Evolutionary conservation across 208 protist genomes (phyloP).

Genomic region (Trypanosoma caninum): DNA sequence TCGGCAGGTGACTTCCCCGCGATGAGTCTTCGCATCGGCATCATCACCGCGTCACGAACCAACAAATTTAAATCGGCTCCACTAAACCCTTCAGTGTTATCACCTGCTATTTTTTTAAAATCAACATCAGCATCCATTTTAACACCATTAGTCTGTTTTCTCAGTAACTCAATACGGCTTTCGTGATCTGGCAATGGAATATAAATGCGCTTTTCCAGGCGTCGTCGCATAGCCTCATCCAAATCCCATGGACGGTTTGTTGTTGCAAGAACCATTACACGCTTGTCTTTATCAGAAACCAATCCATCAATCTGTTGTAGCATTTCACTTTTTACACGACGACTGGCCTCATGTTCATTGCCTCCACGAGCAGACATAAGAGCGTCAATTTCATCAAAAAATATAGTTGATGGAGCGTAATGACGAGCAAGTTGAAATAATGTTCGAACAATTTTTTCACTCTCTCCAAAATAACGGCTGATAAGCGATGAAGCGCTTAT

Average conservation of each 20-base stretch:
- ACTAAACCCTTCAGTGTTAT: slow-evolving; percentile 64
- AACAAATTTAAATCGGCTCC: slow-evolving; percentile 80
- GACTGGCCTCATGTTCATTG: slow-evolving; percentile 73
- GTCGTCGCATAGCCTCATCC: slow-evolving; percentile 90
- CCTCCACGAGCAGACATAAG: slow-evolving; percentile 57
- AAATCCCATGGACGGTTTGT: slow-evolving; percentile 93
- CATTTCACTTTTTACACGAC: slow-evolving; percentile 95
- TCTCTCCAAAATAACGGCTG: slow-evolving; percentile 91
- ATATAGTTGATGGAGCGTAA: slow-evolving; percentile 90
- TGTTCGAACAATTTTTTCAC: slow-evolving; percentile 88
- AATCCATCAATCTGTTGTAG: slow-evolving; percentile 91
- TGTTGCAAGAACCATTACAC: slow-evolving; percentile 62
- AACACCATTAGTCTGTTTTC: slow-evolving; percentile 25
- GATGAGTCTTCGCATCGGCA: slow-evolving; percentile 62
- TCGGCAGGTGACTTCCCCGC: slow-evolving; percentile 29
- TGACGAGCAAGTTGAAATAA: slow-evolving; percentile 90
- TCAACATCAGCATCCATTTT: slow-evolving; percentile 20
- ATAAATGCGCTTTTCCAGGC: slow-evolving; percentile 93
- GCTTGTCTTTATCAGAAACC: slow-evolving; percentile 16
- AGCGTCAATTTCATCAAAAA: slow-evolving; percentile 92
- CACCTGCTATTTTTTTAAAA: slow-evolving; percentile 36
- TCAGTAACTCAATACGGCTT: slow-evolving; percentile 25
- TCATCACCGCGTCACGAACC: slow-evolving; percentile 86
- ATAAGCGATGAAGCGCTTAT: slow-evolving; percentile 82
- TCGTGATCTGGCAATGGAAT: slow-evolving; percentile 87